These are phyloP conservation scores for Saccharum spontaneum DNA, from an alignment of 176 grass and related monocot genomes.

Conservation along the genomic window DNA sequence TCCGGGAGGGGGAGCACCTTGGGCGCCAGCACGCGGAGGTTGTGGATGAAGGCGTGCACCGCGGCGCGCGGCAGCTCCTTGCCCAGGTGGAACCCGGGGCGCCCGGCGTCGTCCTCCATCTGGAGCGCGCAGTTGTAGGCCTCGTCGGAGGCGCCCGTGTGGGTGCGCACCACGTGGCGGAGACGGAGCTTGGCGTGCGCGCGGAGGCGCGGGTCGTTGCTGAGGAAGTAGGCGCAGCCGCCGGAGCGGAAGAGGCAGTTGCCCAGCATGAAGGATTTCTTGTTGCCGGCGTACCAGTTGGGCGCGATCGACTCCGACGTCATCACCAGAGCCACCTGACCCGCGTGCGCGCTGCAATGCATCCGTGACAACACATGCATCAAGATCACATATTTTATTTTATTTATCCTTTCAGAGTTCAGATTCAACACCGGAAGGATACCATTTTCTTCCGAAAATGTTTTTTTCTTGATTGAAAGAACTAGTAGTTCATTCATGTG, in stretches of 20 bases:
- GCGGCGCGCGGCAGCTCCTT: constrained; percentile 82
- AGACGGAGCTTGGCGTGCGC: constrained; percentile 56
- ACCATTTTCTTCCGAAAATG: too few species aligned
- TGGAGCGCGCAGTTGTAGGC: constrained; percentile 84
- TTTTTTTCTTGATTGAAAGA: too few species aligned
- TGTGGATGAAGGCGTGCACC: constrained; percentile 66
- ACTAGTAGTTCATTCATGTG: too few species aligned
- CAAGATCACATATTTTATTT: background rate
- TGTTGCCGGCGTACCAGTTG: constrained; percentile 91
- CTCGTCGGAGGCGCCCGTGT: constrained; percentile 76
- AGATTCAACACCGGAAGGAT: too few species aligned
- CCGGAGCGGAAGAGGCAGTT: constrained; percentile 98
- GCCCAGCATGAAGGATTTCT: constrained; percentile 80
- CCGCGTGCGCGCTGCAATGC: constrained; percentile 26
- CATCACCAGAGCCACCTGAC: constrained; percentile 69
- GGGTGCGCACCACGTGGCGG: constrained; percentile 71
- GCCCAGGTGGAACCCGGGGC: constrained; percentile 72
- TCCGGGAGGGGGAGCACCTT: constrained; percentile 63
- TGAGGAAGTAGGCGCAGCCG: constrained; percentile 90
- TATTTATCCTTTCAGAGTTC: too few species aligned
- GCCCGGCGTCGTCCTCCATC: constrained; percentile 73
- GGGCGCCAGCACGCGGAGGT: constrained; percentile 65
- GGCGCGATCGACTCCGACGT: constrained; percentile 89
- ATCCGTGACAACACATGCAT: background rate
- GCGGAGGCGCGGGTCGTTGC: constrained; percentile 45